A percentile compares a stretch with the other conserved stretches of the same genome.
Evolutionary conservation across 768 basidiomycete species (phyloP).

Genomic region (Tulasnella sp.): DNA sequence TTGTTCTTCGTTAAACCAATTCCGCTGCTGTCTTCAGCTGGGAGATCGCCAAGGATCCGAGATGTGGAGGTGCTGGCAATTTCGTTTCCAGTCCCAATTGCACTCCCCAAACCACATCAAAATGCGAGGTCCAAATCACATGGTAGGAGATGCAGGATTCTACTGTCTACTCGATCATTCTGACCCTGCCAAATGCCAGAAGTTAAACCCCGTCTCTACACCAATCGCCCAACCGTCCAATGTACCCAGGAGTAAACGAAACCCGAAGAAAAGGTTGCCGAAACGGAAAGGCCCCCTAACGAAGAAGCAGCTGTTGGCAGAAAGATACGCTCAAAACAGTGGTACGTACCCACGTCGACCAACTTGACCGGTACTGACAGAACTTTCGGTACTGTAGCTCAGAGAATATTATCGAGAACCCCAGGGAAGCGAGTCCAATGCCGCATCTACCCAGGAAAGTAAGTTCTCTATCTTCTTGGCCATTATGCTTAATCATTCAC

Average conservation of each 20-base stretch:
- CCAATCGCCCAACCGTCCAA: slow-evolving; percentile 28
- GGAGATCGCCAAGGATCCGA: slow-evolving; percentile 16
- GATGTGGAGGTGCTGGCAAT: slow-evolving; percentile 2
- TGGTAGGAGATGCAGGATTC: slow-evolving; percentile 55
- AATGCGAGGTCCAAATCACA: slow-evolving; percentile 47
- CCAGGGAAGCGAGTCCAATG: too few relatives aligned
- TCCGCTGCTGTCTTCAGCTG: slow-evolving; percentile 14
- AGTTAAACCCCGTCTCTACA: slow-evolving; percentile 38
- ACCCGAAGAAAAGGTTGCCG: slow-evolving; percentile 30
- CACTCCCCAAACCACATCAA: slow-evolving; percentile 39
- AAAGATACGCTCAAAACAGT: too few relatives aligned
- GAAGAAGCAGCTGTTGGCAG: too few relatives aligned
- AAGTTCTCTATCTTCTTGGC: too few relatives aligned
- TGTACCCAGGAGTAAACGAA: slow-evolving; percentile 27
- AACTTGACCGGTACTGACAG: too few relatives aligned
- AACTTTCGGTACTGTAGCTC: too few relatives aligned
- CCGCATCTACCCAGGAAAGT: too few relatives aligned
- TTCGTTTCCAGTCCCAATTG: slow-evolving; percentile 25
- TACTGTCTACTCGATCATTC: too few relatives aligned
- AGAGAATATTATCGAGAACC: too few relatives aligned
- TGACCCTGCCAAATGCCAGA: slow-evolving; percentile 29
- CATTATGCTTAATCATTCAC: too few relatives aligned
- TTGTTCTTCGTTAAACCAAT: neutral
- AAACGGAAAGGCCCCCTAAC: slow-evolving; percentile 33
- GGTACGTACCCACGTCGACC: too few relatives aligned